Base-by-base conservation (phyloP, 2,329 filamentous ascomycete genomes). In the Berkeleyomyces basicola region DNA sequence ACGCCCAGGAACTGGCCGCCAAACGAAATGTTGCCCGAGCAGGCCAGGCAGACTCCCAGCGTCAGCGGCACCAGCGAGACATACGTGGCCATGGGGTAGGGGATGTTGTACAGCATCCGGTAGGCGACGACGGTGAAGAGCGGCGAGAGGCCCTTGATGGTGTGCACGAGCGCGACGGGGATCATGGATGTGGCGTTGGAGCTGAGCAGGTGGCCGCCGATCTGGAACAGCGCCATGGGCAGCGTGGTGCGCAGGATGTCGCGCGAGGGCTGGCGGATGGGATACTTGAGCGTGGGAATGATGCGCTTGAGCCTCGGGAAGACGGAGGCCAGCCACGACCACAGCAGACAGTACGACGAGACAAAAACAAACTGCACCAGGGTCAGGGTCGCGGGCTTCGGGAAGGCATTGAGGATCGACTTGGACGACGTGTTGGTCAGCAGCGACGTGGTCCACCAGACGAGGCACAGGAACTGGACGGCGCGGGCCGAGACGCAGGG, bases 381-480 rank as follows among this genome's bases (percentile, higher is more conserved):
- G 1, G 92, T 97, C 69, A 97, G 81, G 23, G 92, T 96, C 40
- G 93, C 87, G 1, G 92, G 92, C 74, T 90, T 93, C 64, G 88
- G 84, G 67, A 96, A 89, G 51, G 89, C 88, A 68, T 90, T 96
- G 66, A 97, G 79, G 70, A 99, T 99, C 16, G 92, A 88, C 76
- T 99, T 99, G 61, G 93, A 96, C 33, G 93, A 97, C 1, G 93
- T 96, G 72, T 97, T 99, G 66, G 93, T 96, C 68, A 97, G 78
- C 66, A 95, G 93, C 51, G 92, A 97, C 33, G 91, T 95, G 72
- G 88, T 82, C 77, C 97, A 99, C 93, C 93, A 97, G 70, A 92
- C 75, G 64, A 91, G 76, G 74, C 92, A 97, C 58, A 96, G 84
- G 59, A 81, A 74, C 92, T 96, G 73, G 68, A 61, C 14, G n/a